These are phyloP conservation scores for Tetragonia tetragonoides DNA, from an alignment of 148 eudicot genomes.

Conservation along the genomic window DNA sequence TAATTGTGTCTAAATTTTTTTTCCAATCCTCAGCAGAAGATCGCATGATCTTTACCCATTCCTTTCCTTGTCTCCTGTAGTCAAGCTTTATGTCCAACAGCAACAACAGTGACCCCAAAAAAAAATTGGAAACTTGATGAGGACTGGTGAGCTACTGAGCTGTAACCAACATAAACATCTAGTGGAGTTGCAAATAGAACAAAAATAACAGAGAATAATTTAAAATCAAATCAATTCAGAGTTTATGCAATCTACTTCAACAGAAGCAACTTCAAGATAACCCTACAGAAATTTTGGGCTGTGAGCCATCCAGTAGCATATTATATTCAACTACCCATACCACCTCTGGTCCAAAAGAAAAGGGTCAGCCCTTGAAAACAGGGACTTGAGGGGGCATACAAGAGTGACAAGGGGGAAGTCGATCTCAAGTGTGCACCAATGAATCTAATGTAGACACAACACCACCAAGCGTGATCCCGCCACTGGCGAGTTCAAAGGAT, in stretches of 20 bases:
- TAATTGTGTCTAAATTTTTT: slow-evolving; percentile 62
- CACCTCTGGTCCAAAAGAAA: too few species aligned
- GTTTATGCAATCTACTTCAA: not conserved
- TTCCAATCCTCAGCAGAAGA: slow-evolving; percentile 62
- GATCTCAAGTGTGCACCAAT: too few species aligned
- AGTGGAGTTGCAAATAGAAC: not conserved
- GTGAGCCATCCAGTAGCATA: not conserved
- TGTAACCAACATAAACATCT: not conserved
- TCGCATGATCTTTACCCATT: slow-evolving; percentile 59
- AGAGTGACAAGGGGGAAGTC: too few species aligned
- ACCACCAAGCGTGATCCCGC: too few species aligned
- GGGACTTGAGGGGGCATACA: too few species aligned
- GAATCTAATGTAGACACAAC: too few species aligned
- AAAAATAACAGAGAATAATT: not conserved
- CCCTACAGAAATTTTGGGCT: too few species aligned
- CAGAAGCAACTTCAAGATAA: too few species aligned
- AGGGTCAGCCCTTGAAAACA: too few species aligned
- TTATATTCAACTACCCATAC: too few species aligned
- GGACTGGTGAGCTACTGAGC: not conserved
- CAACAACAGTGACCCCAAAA: not conserved
- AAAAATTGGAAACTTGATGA: not conserved
- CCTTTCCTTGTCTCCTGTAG: slow-evolving; percentile 50
- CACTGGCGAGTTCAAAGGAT: too few species aligned
- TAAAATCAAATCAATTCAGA: not conserved
- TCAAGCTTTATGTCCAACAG: slow-evolving; percentile 55